Percentiles rank a stretch among this genome's conserved stretches.
Conservation (phyloP, 805 yeast genomes). For the Candida ponderosae region DNA sequence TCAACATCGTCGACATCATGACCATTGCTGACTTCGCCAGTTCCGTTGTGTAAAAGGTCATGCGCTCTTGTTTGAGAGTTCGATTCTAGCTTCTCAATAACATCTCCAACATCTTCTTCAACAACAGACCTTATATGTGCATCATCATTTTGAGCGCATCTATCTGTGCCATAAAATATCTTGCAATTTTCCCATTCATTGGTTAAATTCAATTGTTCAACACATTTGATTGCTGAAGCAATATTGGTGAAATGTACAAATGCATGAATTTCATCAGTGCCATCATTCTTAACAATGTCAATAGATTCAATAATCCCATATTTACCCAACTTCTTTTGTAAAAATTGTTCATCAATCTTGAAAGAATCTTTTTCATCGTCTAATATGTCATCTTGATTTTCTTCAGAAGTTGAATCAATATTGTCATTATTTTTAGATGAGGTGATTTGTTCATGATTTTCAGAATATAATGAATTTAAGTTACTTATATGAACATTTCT, state of each 20-base stretch:
- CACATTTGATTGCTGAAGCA: constrained; percentile 78
- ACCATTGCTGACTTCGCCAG: constrained; percentile 77
- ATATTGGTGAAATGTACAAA: constrained; percentile 86
- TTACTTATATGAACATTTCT: constrained; percentile 87
- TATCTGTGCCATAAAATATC: constrained; percentile 86
- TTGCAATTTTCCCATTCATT: constrained; percentile 66
- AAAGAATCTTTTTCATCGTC: constrained; percentile 8
- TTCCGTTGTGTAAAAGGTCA: constrained; percentile 89
- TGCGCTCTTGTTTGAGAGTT: too few species aligned
- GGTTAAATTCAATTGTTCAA: constrained; percentile 61
- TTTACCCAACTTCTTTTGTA: constrained; percentile 41
- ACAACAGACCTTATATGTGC: constrained; percentile 7
- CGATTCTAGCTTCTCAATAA: too few species aligned
- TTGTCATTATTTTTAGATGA: constrained; percentile 11
- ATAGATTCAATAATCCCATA: constrained; percentile 62
- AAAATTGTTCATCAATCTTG: constrained; percentile 27
- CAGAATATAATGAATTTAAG: constrained; percentile 39
- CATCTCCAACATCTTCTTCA: constrained; percentile 6
- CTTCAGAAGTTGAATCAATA: too few species aligned
- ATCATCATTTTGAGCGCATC: constrained; percentile 50
- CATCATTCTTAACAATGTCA: constrained; percentile 32
- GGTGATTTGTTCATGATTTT: neutral
- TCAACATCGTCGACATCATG: constrained; percentile 5
- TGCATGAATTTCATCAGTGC: constrained; percentile 45
- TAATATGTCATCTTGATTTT: too few species aligned